Conservation (phyloP, 2,329 filamentous ascomycete species). For the Trichothecium roseum region DNA sequence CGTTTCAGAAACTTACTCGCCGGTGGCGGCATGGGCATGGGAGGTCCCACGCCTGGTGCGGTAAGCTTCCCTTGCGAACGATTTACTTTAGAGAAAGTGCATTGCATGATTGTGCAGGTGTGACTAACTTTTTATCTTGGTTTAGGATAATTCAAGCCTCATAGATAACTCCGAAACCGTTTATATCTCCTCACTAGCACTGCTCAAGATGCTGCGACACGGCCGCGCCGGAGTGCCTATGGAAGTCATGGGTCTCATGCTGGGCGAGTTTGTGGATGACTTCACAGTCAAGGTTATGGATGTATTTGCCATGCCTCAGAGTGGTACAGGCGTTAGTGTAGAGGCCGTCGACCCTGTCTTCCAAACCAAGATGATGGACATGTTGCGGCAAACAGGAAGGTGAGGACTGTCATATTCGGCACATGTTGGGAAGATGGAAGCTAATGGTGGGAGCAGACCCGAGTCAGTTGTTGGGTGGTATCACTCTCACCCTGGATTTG, state of each 20-base stretch:
- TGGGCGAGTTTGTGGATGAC: conserved; percentile 97
- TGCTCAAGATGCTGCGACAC: conserved; percentile 98
- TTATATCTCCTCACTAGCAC: conserved; percentile 93
- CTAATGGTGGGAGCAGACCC: conserved; percentile 45
- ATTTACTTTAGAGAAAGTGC: not conserved
- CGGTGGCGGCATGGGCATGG: conserved; percentile 60
- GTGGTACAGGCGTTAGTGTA: conserved; percentile 94
- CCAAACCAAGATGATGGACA: conserved; percentile 99
- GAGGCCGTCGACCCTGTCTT: conserved; percentile 98
- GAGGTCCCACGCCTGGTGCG: conserved; percentile 31
- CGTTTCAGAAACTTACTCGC: conserved; percentile 83
- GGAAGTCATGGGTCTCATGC: conserved; percentile 99
- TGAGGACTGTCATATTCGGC: conserved; percentile 28
- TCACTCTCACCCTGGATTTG: conserved; percentile 97
- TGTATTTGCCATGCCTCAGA: conserved; percentile 99
- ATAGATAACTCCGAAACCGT: conserved; percentile 99
- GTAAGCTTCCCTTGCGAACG: conserved; percentile 18
- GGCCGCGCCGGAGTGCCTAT: conserved; percentile 96
- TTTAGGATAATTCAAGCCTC: conserved; percentile 75
- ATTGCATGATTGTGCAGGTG: not conserved
- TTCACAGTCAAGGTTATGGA: conserved; percentile 98
- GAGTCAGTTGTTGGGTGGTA: conserved; percentile 99
- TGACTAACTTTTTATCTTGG: not conserved
- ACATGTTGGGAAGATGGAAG: conserved; percentile 1
- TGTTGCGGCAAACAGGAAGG: conserved; percentile 95